These are phyloP conservation scores for Pilasporangium apinafurcum DNA, from an alignment of 352 stramenopile species.

Conservation along the genomic window DNA sequence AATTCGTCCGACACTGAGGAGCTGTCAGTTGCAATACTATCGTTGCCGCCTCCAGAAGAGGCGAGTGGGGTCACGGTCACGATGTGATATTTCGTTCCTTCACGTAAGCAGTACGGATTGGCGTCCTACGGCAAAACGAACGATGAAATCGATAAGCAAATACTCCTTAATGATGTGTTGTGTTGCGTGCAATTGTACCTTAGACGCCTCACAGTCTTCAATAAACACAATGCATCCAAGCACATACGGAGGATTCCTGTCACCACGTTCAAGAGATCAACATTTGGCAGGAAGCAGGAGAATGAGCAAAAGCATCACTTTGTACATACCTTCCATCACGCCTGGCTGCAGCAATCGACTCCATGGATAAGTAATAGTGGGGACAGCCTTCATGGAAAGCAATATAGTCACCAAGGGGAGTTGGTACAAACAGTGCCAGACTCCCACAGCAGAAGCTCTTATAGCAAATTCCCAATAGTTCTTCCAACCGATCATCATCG, in stretches of 20 bases:
- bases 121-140: constrained; percentile 15
- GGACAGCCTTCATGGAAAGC: constrained; percentile 81
- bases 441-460: constrained; percentile 70
- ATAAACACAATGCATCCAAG: constrained; percentile 81
- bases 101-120: constrained; percentile 66
- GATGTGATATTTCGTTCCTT: constrained; percentile 69
- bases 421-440: constrained; percentile 73
- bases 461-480: constrained; percentile 78
- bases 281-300: background rate
- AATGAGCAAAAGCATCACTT: background rate
- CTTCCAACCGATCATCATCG: constrained; percentile 60
- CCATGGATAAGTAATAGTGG: constrained; percentile 75
- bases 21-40: constrained; percentile 5
- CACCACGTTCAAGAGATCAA: constrained; percentile 1
- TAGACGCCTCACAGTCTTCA: constrained; percentile 64
- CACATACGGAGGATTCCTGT: constrained; percentile 64
- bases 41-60: constrained; percentile 15
- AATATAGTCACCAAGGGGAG: constrained; percentile 78
- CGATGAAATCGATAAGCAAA: constrained; percentile 1
- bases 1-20: constrained; percentile 42
- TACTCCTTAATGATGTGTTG: no score
- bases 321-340: constrained; percentile 30
- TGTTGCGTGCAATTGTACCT: constrained; percentile 18
- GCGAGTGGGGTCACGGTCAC: constrained; percentile 62
- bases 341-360: constrained; percentile 73